Base-by-base conservation (phyloP, 176 grass and related monocot genomes). In the Carex myosuroides region DNA sequence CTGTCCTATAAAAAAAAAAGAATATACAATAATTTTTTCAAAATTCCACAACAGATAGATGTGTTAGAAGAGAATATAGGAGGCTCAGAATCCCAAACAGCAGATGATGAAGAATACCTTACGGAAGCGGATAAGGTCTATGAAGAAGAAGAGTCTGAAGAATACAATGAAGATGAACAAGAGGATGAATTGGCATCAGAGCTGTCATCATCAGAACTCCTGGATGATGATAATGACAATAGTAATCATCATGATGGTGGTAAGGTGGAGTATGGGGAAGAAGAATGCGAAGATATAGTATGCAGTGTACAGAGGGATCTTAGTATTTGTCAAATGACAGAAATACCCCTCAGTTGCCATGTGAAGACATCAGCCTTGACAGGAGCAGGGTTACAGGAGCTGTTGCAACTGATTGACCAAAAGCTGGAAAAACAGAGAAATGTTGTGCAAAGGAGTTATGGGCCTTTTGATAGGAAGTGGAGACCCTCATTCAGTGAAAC, bases 391-490 rank as follows among this genome's bases (percentile, higher is more conserved):
- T 89, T 98, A 87, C 91, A 98, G 85, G 90, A 91, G 74, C 81
- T 98, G 29, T 68, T 98, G 79, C 55, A 71, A 22, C 55, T 93
- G 37, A 94, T 98, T 68, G 95, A 98, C 84, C 29, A 57, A 35
- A 98, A 93, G 82, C 50, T 98, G 33, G 91, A 50, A 64, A 63
- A 84, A 79, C 84, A 93, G 79, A 87, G 86, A 91, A 81, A 77
- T 3, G 33, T 87, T 85, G 88, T 91, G 81, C 86, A 90, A 61
- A 93, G 88, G 89, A 91, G 82, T 84, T 86, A 88, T 37, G 91
- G 89, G 6, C 82, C 84, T 89, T 91, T 90, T 59, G 88, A 98
- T 89, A 92, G 88, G 84, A 94, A 98, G 89, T 98, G 92, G 95
- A 91, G 92, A 83, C 91, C 91, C 42, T 79, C 70, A 30, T 53